These are phyloP conservation scores for Ganoderma lingzhi DNA, from an alignment of 1,284 basidiomycete species.

Conservation along the genomic window DNA sequence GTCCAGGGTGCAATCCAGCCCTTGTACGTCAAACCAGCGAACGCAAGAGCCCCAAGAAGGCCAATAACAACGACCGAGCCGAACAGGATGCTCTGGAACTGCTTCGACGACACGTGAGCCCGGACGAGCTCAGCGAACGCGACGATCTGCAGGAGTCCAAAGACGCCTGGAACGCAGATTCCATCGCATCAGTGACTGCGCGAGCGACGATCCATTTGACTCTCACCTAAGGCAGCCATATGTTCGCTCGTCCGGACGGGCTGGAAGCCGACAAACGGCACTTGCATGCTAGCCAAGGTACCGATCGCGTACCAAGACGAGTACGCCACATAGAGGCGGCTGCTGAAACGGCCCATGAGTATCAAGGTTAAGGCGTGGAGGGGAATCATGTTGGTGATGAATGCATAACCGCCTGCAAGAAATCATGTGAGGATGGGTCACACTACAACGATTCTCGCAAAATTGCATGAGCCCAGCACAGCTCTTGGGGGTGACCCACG, in stretches of 20 bases:
- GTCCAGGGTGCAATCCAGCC: slow-evolving; percentile 99
- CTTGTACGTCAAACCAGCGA: slow-evolving; percentile 88
- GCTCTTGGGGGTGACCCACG: not conserved
- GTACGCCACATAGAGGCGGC: slow-evolving; percentile 94
- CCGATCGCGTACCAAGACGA: slow-evolving; percentile 98
- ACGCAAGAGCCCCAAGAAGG: slow-evolving; percentile 75
- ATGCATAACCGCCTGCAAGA: slow-evolving; percentile 89
- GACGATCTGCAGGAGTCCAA: slow-evolving; percentile 96
- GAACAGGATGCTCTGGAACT: slow-evolving; percentile 88
- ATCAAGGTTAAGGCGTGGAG: slow-evolving; percentile 93
- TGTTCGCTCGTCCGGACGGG: slow-evolving; percentile 98
- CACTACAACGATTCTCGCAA: not conserved
- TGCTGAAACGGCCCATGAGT: slow-evolving; percentile 97
- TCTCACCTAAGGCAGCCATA: slow-evolving; percentile 93
- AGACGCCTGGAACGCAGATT: slow-evolving; percentile 69
- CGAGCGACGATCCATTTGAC: slow-evolving; percentile 17
- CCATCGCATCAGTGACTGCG: slow-evolving; percentile 19
- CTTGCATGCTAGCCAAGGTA: slow-evolving; percentile 98
- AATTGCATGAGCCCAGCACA: not conserved
- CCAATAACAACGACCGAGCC: slow-evolving; percentile 76
- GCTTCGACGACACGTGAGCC: slow-evolving; percentile 90
- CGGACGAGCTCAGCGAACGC: slow-evolving; percentile 93
- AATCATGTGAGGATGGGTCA: slow-evolving; percentile 7
- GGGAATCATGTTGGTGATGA: slow-evolving; percentile 99
- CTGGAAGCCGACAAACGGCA: slow-evolving; percentile 99